Percentiles rank a stretch among this genome's conserved stretches.
Evolutionary conservation across 2,329 filamentous ascomycete species (phyloP).

Genomic region (Orbilia javanica): DNA sequence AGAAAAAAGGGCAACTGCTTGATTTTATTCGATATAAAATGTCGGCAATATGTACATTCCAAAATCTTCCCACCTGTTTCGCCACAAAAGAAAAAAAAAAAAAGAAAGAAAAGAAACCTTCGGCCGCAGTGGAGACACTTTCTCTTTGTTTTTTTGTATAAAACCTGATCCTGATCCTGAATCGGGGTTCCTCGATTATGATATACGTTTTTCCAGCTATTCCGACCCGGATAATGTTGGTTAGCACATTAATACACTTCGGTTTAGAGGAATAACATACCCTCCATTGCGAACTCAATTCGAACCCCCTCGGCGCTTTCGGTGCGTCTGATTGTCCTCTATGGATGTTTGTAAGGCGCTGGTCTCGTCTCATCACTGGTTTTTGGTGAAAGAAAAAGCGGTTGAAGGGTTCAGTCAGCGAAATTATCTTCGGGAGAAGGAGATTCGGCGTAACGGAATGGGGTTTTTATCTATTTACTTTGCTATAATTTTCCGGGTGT

Average conservation of each 20-base stretch:
- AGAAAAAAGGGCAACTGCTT: neutral
- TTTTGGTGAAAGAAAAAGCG: conserved; percentile 8
- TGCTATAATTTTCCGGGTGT: conserved; percentile 58
- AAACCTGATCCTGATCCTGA: neutral
- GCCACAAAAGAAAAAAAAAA: neutral
- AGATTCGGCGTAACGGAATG: neutral
- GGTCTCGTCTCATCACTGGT: conserved; percentile 76
- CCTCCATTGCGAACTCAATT: conserved; percentile 75
- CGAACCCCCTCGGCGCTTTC: conserved; percentile 72
- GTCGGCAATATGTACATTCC: conserved; percentile 16
- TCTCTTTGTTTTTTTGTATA: neutral
- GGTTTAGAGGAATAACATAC: too few relatives aligned
- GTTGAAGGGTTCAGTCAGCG: neutral
- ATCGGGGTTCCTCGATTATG: neutral
- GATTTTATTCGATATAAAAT: neutral
- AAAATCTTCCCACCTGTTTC: conserved; percentile 4
- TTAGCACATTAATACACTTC: too few relatives aligned
- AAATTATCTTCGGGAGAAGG: neutral
- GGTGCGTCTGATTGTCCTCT: conserved; percentile 73
- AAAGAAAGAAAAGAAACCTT: neutral
- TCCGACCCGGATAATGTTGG: too few relatives aligned
- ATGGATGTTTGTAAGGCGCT: conserved; percentile 72
- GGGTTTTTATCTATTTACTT: neutral
- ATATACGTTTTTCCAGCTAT: conserved; percentile 71
- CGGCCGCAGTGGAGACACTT: neutral